Evolutionary conservation across 345 rosid genomes (phyloP), one percentile per base, ranked within the genome.

Genomic region (Rubroshorea leprosula): DNA sequence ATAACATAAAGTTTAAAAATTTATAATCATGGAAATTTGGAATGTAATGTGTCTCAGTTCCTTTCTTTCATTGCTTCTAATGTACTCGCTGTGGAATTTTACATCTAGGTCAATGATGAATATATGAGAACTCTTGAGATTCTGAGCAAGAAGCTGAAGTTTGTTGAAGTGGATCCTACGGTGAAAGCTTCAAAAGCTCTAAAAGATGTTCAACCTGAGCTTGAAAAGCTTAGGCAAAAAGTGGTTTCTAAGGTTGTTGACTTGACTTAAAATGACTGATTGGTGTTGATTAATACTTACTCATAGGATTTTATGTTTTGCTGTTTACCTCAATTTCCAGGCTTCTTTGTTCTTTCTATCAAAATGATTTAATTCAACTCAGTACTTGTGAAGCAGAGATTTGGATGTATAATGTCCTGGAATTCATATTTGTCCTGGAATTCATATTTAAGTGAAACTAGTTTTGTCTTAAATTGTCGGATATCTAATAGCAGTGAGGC

Each of bases 201-300:
- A 44, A 93, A 85, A 76, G 99, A 93, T 72, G 97, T 93, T 63
- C 89, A 87, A 54, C 99, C 96, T 18, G 99, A 93, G 78, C 96
- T 93, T 60, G 97, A 89, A 76, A 89, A 87, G 78, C 89, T 93
- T 25, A 77, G 97, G 64, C 97, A 89, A 67, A 93, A 87, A 76
- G 96, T 96, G 52, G 86, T 93, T 71, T 79, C 97, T 14, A 93
- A 89, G 97, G 99, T 93, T 58, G 97, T 89, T 56, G 24, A 56
- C 55, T 64, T 22, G 38, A 29, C 9, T 29, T 29, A 3, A 4
- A 4, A 29, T 29, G 5, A 3, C 35, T 29, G 35, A 9, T 3
- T 29, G 35, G 9, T 9, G 35, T 29, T 29, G 4, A 3, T 29
- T 29, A 29, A 29, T 9, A 29, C 35, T 43, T 19, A 56, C 6